Conservation (phyloP, 371 early-diverging fungal genomes). For the Gilbertella persicaria region DNA sequence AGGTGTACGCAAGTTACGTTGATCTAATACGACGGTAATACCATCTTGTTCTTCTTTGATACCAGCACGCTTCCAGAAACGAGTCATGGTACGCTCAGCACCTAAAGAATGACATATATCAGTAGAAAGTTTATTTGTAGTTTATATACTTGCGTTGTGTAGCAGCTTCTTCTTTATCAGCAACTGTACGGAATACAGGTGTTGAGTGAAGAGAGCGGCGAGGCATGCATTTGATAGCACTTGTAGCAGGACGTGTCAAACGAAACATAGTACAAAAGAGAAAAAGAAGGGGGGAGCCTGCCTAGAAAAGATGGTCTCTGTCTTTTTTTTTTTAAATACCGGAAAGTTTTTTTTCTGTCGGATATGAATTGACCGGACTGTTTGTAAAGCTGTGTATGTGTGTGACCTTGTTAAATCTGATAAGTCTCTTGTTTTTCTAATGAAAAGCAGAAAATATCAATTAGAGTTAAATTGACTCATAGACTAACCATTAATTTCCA, state of each 20-base stretch:
- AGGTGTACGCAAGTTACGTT: slow-evolving; percentile 83
- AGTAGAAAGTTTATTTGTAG: background rate
- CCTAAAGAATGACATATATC: slow-evolving; percentile 25
- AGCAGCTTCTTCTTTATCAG: slow-evolving; percentile 24
- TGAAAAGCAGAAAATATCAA: too few relatives aligned
- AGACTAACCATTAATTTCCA: too few relatives aligned
- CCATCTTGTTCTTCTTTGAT: slow-evolving; percentile 63
- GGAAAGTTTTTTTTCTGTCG: too few relatives aligned
- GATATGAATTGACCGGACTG: too few relatives aligned
- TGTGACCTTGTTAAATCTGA: too few relatives aligned
- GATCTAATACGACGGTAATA: slow-evolving; percentile 72
- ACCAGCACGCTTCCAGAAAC: slow-evolving; percentile 77
- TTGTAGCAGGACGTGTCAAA: slow-evolving; percentile 7
- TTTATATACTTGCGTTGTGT: slow-evolving; percentile 22
- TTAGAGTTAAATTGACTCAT: too few relatives aligned
- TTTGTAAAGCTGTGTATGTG: too few relatives aligned
- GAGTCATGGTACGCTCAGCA: slow-evolving; percentile 62
- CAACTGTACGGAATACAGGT: slow-evolving; percentile 5
- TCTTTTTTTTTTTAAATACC: too few relatives aligned
- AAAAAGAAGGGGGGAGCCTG: background rate
- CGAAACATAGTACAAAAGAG: slow-evolving; percentile 13
- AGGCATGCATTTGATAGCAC: too few relatives aligned
- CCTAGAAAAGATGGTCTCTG: background rate
- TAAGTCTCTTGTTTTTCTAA: too few relatives aligned
- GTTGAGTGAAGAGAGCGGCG: slow-evolving; percentile 17